Conservation (phyloP, 2,329 filamentous ascomycete species). For the Ascochyta koolunga region DNA sequence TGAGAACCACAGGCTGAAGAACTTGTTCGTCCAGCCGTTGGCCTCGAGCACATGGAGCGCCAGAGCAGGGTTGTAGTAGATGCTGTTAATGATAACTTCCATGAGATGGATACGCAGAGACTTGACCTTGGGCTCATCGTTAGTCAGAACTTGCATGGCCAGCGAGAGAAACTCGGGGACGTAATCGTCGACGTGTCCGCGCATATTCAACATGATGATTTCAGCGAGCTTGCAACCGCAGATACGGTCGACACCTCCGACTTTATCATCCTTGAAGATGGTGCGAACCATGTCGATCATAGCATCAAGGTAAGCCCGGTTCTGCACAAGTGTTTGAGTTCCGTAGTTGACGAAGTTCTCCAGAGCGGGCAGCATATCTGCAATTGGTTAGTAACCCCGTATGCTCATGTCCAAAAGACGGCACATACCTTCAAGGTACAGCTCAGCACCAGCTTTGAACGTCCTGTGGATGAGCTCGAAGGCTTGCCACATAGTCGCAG, state of each 20-base stretch:
- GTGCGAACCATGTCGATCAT: constrained; percentile 93
- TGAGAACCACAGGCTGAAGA: constrained; percentile 98
- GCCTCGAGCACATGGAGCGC: constrained; percentile 86
- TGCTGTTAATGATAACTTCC: constrained; percentile 98
- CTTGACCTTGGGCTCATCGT: constrained; percentile 82
- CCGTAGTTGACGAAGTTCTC: constrained; percentile 99
- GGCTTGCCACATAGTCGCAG: constrained; percentile 96
- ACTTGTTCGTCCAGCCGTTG: constrained; percentile 96
- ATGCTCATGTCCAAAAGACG: neutral
- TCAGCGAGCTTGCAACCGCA: constrained; percentile 98
- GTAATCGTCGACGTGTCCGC: constrained; percentile 85
- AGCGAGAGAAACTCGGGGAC: constrained; percentile 88
- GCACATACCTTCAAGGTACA: constrained; percentile 77
- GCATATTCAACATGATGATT: constrained; percentile 94
- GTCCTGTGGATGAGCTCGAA: constrained; percentile 96
- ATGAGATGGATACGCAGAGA: constrained; percentile 95
- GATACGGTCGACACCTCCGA: constrained; percentile 91
- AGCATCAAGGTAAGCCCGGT: constrained; percentile 84
- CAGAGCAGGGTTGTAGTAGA: constrained; percentile 93
- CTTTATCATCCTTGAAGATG: constrained; percentile 91
- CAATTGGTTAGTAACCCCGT: constrained; percentile 13
- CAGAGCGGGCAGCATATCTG: constrained; percentile 93
- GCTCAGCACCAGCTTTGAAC: constrained; percentile 95
- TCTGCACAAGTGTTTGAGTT: constrained; percentile 77
- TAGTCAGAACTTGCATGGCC: constrained; percentile 81